Conservation (phyloP, 441 rosid species). For the Euphorbia schlechtendalii region DNA sequence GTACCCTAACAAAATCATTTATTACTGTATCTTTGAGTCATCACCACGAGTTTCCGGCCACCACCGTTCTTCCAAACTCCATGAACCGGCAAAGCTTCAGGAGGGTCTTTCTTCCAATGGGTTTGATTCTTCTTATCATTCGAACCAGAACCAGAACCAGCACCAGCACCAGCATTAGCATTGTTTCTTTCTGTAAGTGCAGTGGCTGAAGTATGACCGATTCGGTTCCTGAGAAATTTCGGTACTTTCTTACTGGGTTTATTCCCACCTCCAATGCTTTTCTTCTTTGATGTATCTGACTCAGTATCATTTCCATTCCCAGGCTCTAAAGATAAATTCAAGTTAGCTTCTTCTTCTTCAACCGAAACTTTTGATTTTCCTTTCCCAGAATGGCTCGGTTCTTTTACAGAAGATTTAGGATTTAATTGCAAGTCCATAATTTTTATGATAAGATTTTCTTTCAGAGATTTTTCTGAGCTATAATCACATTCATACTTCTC, state of each 20-base stretch:
- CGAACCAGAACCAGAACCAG: conserved; percentile 15
- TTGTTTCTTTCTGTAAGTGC: conserved; percentile 16
- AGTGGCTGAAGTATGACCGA: conserved; percentile 32
- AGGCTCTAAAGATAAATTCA: conserved; percentile 1
- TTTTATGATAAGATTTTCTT: not conserved
- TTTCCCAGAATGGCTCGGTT: conserved; percentile 9
- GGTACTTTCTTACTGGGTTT: conserved; percentile 31
- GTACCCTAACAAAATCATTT: conserved; percentile 3
- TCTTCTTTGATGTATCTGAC: conserved; percentile 15
- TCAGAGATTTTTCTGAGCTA: conserved; percentile 12
- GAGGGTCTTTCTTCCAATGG: conserved; percentile 17
- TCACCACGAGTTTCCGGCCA: conserved; percentile 29
- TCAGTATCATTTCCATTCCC: conserved; percentile 14
- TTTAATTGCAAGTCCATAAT: conserved; percentile 4
- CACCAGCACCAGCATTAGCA: too few relatives aligned
- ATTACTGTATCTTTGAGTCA: conserved; percentile 13
- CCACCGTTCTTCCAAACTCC: conserved; percentile 44
- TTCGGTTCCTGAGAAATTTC: conserved; percentile 34
- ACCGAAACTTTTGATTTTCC: conserved; percentile 32
- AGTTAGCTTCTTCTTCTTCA: conserved; percentile 17
- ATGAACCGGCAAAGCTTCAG: conserved; percentile 17
- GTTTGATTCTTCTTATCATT: conserved; percentile 19
- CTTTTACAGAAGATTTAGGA: not conserved
- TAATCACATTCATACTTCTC: conserved; percentile 29
- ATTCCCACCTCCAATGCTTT: conserved; percentile 27